Evolutionary conservation across 1,284 basidiomycete genomes (phyloP), one percentile per base, ranked within the genome.

Genomic region (Leccinum fallax): DNA sequence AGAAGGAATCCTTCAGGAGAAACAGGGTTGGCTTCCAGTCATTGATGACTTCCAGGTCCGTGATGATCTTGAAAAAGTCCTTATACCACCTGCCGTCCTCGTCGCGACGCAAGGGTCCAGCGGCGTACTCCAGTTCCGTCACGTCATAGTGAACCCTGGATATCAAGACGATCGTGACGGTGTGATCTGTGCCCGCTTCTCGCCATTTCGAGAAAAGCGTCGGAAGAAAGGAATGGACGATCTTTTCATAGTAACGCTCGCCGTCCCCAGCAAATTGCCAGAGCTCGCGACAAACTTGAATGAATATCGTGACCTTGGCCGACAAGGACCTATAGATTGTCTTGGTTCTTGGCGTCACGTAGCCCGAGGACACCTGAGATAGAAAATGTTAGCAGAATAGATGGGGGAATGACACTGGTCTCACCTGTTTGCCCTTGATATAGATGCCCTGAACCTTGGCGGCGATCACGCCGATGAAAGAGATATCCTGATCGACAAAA

Each of bases 251-350:
- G 77, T 93, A 97, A 3, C 95, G 86, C 75, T 97, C 94, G 21
- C 97, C 97, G 68, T 98, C 97, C 57, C 94, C 95, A 60, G 96
- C 89, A 74, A 99, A 99, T 67, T 97, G 93, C 94, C 95, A 99
- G 64, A 98, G 88, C 74, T 99, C 97, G 58, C 89, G 85, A 70
- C 94, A 95, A 15, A 99, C 90, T 80, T 98, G 96, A 58, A 99
- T 93, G 75, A 98, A 97, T 58, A 99, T 90, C 2, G 88, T 93
- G 48, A 92, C 87, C 76, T 93, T 95, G 43, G 97, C 94, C 5
- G 95, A 97, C 57, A 95, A 85, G 16, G 94, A 95, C 40, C 97
- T 85, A 70, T 92, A 98, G 55, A 98, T 89, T 19, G 92, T 80
- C 77, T 96, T 97, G 13, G 97, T 98, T 24, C 87, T 82, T 24